Conservation (phyloP, 352 stramenopile species). For the Phytophthora boehmeriae region DNA sequence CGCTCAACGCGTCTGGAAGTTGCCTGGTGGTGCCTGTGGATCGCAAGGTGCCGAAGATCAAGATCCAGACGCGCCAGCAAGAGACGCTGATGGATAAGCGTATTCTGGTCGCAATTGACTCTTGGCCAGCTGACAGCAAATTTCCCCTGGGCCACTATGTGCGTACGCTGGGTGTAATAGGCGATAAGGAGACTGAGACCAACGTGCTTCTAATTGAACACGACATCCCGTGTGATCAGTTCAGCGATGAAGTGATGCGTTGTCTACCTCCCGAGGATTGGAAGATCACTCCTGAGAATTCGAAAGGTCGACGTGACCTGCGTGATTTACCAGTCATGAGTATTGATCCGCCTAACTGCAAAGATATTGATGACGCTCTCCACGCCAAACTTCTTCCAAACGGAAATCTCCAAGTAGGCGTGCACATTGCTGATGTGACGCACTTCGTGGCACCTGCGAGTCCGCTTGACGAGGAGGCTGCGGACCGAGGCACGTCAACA, state of each 20-base stretch:
- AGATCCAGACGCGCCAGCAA: conserved; percentile 93
- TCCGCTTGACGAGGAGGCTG: conserved; percentile 95
- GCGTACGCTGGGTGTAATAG: conserved; percentile 94
- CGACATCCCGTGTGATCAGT: conserved; percentile 92
- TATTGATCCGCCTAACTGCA: conserved; percentile 90
- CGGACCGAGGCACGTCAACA: conserved; percentile 93
- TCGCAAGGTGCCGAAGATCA: conserved; percentile 93
- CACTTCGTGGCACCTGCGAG: conserved; percentile 96
- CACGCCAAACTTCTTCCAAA: conserved; percentile 94
- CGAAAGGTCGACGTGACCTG: conserved; percentile 89
- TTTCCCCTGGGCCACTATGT: conserved; percentile 98
- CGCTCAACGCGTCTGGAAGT: conserved; percentile 50
- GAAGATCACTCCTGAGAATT: conserved; percentile 95
- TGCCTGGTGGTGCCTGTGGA: conserved; percentile 89
- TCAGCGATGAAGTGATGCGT: conserved; percentile 89
- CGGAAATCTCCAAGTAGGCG: conserved; percentile 93
- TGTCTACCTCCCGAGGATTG: conserved; percentile 94
- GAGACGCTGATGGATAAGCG: conserved; percentile 93
- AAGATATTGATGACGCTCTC: conserved; percentile 99
- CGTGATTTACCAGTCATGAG: conserved; percentile 93
- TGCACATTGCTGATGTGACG: conserved; percentile 99
- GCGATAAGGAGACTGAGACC: conserved; percentile 97
- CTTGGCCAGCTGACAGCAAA: conserved; percentile 88
- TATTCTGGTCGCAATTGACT: conserved; percentile 95
- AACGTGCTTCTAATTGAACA: conserved; percentile 97